Base-by-base conservation (phyloP, 2,329 filamentous ascomycete species). In the Ophiocordyceps polyrhachis-furcata region DNA sequence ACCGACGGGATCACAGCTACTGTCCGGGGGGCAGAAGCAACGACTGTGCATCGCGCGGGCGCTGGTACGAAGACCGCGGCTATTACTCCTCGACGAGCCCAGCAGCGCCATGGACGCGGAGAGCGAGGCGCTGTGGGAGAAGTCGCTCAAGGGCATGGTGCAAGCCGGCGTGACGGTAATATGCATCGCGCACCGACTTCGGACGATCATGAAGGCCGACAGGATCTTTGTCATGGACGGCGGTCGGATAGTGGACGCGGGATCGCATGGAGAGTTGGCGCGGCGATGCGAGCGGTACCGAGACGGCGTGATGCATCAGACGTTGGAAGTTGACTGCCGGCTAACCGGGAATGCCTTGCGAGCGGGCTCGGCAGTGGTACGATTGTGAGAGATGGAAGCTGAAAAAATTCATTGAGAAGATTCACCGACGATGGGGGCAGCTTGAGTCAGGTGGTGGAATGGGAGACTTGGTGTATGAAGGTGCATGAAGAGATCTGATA, bases 11-110 rank as follows among this genome's bases (percentile, higher is more conserved):
- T 79, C 81, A 0, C 71, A 79, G 20, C 62, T 93, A 3, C 62
- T 93, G 3, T 87, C 81, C 0, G 85, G 84, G 2, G 86, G 86
- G 0, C 85, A 93, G 57, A 75, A 79, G 15, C 85, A 93, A 58
- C 73, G 84, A 1, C 62, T 93, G 14, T 78, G 79, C 0, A 88
- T 93, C 54, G 84, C 86, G 0, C 70, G 85, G 21, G 83, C 84
- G 0, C 66, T 89, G 3, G 71, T 87, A 3, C 72, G 84, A 0
- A 71, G 74, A 49, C 85, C 85, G 0, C 71, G 79, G 42, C 68
- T 93, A 1, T 61, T 93, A 17, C 72, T 93, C 37, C 68, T 93
- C 1, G 86, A 93, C 53, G 85, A 93, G 65, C 82, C 82, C 28
- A 93, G 85, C 0, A 83, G 77, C 40, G 81, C 81, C 4, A 67